A percentile compares a stretch with the other conserved stretches of the same genome.
phyloP scores from a whole-genome alignment of 371 early-diverging fungal species.

The Apophysomyces trapeziformis region DNA sequence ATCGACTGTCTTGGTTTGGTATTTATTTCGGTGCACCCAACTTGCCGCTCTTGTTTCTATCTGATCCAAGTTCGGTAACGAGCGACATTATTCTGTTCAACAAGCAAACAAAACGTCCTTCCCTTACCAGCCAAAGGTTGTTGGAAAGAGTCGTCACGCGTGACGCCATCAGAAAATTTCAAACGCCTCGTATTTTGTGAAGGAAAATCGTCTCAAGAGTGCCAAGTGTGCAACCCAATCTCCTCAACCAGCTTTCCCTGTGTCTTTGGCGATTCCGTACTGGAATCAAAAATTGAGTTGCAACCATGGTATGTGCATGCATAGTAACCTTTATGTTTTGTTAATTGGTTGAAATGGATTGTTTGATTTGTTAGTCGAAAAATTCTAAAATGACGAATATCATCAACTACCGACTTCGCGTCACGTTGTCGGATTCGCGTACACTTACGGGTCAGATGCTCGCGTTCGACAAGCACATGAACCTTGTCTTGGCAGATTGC shows the following conservation, averaged over 20 bases:
- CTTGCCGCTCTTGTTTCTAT: no score
- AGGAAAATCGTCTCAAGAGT: background rate
- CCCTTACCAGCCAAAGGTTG: no score
- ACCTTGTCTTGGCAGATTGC: conserved; percentile 95
- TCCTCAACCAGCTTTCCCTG: background rate
- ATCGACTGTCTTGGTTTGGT: no score
- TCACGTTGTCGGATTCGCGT: conserved; percentile 92
- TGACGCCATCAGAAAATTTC: no score
- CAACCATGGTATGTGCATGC: background rate
- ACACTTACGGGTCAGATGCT: conserved; percentile 95
- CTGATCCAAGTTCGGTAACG: no score
- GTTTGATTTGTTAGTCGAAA: conserved; percentile 53
- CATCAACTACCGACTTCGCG: conserved; percentile 93
- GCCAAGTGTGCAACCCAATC: conserved; percentile 13
- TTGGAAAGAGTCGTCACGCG: no score
- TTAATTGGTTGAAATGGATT: background rate
- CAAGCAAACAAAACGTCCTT: no score
- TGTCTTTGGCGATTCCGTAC: conserved; percentile 5
- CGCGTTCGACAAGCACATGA: conserved; percentile 99
- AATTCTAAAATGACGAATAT: conserved; percentile 90
- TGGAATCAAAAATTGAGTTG: conserved; percentile 1
- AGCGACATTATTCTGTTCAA: no score
- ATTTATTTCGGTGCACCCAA: no score
- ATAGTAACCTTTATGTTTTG: background rate
- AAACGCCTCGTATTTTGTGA: no score